Conservation (phyloP, 2,329 filamentous ascomycete species). For the Ophiostoma ulmi region DNA sequence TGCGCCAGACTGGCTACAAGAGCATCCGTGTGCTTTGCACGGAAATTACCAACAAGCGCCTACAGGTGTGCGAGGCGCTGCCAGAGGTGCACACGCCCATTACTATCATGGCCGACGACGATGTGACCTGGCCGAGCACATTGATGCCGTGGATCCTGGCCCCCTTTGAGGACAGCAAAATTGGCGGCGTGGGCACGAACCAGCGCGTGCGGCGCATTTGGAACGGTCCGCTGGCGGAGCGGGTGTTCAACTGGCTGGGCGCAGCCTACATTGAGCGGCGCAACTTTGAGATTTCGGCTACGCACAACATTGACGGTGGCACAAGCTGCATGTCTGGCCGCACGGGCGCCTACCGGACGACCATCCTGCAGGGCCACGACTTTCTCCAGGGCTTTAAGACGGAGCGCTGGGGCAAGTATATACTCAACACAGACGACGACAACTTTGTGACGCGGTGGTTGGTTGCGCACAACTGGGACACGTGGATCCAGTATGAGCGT, state of each 20-base stretch:
- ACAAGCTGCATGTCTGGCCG: slow-evolving; percentile 96
- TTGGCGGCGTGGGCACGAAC: slow-evolving; percentile 88
- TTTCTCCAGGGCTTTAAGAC: slow-evolving; percentile 88
- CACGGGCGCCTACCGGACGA: slow-evolving; percentile 84
- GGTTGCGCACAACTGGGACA: slow-evolving; percentile 87
- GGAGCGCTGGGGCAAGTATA: slow-evolving; percentile 82
- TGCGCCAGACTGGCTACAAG: slow-evolving; percentile 41
- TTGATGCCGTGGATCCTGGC: slow-evolving; percentile 88
- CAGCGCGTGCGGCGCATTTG: slow-evolving; percentile 73
- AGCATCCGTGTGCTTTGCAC: slow-evolving; percentile 71
- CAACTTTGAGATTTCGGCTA: slow-evolving; percentile 95
- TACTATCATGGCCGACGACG: slow-evolving; percentile 91
- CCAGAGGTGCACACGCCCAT: slow-evolving; percentile 77
- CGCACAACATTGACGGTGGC: slow-evolving; percentile 88
- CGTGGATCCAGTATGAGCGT: slow-evolving; percentile 87
- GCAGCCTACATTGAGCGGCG: slow-evolving; percentile 87
- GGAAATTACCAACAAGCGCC: slow-evolving; percentile 86
- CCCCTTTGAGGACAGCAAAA: slow-evolving; percentile 76
- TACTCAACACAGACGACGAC: slow-evolving; percentile 93
- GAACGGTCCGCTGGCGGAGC: slow-evolving; percentile 53
- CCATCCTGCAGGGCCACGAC: slow-evolving; percentile 77
- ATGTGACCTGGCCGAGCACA: slow-evolving; percentile 85
- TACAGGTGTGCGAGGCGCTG: slow-evolving; percentile 87
- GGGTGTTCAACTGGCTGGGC: slow-evolving; percentile 82
- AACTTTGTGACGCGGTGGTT: slow-evolving; percentile 98